These are phyloP conservation scores for Aspergillus awamori DNA, from an alignment of 2,329 filamentous ascomycete species.

Conservation along the genomic window DNA sequence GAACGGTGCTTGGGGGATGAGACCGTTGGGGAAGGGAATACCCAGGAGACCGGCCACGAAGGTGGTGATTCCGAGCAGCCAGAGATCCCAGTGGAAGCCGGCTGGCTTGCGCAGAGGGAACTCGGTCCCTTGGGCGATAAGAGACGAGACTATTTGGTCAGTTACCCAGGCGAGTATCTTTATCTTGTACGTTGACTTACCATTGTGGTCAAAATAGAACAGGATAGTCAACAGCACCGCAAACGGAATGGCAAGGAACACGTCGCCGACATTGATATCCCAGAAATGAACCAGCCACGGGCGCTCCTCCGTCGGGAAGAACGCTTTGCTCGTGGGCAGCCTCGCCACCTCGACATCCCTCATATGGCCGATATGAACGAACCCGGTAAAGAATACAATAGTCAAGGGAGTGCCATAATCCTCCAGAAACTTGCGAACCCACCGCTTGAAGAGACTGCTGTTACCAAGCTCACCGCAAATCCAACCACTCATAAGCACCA, in stretches of 20 bases:
- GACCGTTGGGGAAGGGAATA: constrained; percentile 78
- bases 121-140: constrained; percentile 81
- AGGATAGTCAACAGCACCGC: constrained; percentile 79
- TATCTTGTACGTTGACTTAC: constrained; percentile 46
- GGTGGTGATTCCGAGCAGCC: constrained; percentile 77
- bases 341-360: constrained; percentile 67
- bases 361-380: constrained; percentile 86
- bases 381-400: constrained; percentile 85
- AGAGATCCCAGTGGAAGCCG: constrained; percentile 84
- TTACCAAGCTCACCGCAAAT: constrained; percentile 71
- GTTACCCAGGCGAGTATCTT: background rate
- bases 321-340: constrained; percentile 75
- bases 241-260: constrained; percentile 87
- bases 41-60: constrained; percentile 75
- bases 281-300: constrained; percentile 81
- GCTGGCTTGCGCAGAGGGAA: constrained; percentile 79
- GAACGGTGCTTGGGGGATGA: constrained; percentile 82
- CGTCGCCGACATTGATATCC: constrained; percentile 70
- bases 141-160: constrained; percentile 65
- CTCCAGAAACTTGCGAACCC: constrained; percentile 78
- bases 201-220: constrained; percentile 90
- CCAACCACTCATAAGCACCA: constrained; percentile 78
- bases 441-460: constrained; percentile 72
- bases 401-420: constrained; percentile 86
- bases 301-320: constrained; percentile 73